Evolutionary conservation across 805 yeast species (phyloP).

Genomic region (Wickerhamiella allomyrinae): DNA sequence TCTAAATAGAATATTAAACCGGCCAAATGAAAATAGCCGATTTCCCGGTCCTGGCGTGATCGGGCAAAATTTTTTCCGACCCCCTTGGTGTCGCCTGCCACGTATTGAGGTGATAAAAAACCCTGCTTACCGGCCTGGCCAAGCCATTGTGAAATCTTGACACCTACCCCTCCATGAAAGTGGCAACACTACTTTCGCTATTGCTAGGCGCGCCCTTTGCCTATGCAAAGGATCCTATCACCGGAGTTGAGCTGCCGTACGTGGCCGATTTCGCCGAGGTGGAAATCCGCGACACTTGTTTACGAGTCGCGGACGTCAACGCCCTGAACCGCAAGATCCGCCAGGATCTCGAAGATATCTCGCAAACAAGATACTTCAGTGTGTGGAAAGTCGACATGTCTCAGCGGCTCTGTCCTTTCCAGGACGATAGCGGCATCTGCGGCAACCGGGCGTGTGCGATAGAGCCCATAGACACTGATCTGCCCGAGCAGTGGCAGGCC

Average conservation of each 20-base stretch:
- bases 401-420: constrained; percentile 60
- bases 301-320: constrained; percentile 32
- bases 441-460: constrained; percentile 83
- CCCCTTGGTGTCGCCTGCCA: too few species aligned
- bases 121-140: too few species aligned
- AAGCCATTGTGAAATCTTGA: not conserved
- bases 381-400: constrained; percentile 76
- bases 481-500: constrained; percentile 63
- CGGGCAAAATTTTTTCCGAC: too few species aligned
- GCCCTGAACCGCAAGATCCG: constrained; percentile 37
- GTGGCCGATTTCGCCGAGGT: constrained; percentile 5
- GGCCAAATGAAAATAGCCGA: too few species aligned
- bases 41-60: too few species aligned
- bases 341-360: constrained; percentile 43
- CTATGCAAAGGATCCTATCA: too few species aligned
- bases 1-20: too few species aligned
- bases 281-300: constrained; percentile 14
- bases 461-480: constrained; percentile 63
- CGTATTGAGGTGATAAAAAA: too few species aligned
- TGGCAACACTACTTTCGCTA: not conserved
- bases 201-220: too few species aligned
- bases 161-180: not conserved
- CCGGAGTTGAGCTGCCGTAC: not conserved
- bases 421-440: constrained; percentile 67
- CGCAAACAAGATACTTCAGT: constrained; percentile 66